phyloP scores from a whole-genome alignment of 352 stramenopile species.

The Phytophthora constricta region DNA sequence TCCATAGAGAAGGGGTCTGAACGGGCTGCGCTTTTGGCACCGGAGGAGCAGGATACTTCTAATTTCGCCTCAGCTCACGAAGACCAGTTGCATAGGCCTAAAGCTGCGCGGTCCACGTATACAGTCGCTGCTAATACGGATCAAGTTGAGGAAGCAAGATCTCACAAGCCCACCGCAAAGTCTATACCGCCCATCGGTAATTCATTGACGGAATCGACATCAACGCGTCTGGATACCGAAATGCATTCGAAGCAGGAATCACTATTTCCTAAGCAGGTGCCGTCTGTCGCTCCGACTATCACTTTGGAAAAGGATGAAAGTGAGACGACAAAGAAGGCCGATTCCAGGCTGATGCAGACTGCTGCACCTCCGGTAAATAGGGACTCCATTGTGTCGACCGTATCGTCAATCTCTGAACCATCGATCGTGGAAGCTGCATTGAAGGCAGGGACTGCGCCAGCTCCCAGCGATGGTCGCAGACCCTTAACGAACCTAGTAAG shows the following conservation, averaged over 20 bases:
- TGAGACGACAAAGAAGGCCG: neutral
- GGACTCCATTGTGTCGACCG: conserved; percentile 61
- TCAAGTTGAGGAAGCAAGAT: conserved; percentile 13
- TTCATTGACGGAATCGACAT: conserved; percentile 1
- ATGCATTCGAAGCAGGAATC: neutral
- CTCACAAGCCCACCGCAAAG: conserved; percentile 16
- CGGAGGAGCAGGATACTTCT: conserved; percentile 22
- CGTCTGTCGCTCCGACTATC: neutral
- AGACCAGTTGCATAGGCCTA: conserved; percentile 10
- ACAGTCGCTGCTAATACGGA: conserved; percentile 21
- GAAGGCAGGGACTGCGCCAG: conserved; percentile 19
- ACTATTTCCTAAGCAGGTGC: neutral
- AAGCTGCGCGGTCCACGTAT: conserved; percentile 15
- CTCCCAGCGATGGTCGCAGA: conserved; percentile 34
- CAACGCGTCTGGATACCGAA: conserved; percentile 5
- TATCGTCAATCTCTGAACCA: conserved; percentile 60
- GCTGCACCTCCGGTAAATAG: conserved; percentile 3
- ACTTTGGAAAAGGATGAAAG: neutral
- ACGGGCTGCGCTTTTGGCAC: conserved; percentile 3
- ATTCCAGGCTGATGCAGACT: neutral
- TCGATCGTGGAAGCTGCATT: conserved; percentile 34
- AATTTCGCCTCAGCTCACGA: conserved; percentile 19
- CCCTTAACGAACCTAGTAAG: conserved; percentile 70
- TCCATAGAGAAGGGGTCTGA: conserved; percentile 17
- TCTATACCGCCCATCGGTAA: conserved; percentile 10